These are phyloP conservation scores for Alternaria longipes DNA, from an alignment of 2,329 filamentous ascomycete genomes.

Conservation along the genomic window DNA sequence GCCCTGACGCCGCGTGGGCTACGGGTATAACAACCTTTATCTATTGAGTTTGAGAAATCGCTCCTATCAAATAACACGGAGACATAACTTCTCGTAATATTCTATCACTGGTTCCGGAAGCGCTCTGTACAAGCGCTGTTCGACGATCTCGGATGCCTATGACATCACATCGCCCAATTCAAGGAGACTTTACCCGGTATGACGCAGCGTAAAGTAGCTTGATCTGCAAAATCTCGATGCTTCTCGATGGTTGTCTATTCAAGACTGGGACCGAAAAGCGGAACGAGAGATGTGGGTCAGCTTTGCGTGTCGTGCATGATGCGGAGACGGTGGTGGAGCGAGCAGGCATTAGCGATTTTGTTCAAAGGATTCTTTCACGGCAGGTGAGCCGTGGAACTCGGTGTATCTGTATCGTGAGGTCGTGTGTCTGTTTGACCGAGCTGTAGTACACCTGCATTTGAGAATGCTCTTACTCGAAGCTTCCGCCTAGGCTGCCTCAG, in stretches of 20 bases:
- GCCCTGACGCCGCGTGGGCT: conserved; percentile 3
- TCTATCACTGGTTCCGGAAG: neutral
- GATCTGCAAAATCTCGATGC: conserved; percentile 7
- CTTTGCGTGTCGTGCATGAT: conserved; percentile 12
- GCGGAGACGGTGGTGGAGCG: conserved; percentile 8
- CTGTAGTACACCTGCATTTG: neutral
- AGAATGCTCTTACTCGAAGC: neutral
- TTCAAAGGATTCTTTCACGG: neutral
- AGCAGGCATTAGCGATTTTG: conserved; percentile 5
- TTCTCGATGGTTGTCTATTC: neutral
- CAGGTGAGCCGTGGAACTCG: conserved; percentile 2
- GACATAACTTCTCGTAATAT: neutral
- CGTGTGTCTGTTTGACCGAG: neutral
- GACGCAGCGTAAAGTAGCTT: neutral
- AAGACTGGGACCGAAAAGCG: conserved; percentile 3
- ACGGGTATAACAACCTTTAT: neutral
- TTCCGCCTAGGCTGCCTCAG: neutral
- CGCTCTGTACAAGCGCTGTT: neutral
- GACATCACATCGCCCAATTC: neutral
- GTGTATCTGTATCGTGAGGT: neutral
- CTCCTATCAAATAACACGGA: conserved; percentile 2
- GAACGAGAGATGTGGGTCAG: conserved; percentile 1
- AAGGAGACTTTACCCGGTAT: conserved; percentile 1
- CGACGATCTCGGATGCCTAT: neutral
- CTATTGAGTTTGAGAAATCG: neutral